Evolutionary conservation across 2,329 filamentous ascomycete genomes (phyloP), one percentile per base, ranked within the genome.

Genomic region (Periglandula ipomoeae): DNA sequence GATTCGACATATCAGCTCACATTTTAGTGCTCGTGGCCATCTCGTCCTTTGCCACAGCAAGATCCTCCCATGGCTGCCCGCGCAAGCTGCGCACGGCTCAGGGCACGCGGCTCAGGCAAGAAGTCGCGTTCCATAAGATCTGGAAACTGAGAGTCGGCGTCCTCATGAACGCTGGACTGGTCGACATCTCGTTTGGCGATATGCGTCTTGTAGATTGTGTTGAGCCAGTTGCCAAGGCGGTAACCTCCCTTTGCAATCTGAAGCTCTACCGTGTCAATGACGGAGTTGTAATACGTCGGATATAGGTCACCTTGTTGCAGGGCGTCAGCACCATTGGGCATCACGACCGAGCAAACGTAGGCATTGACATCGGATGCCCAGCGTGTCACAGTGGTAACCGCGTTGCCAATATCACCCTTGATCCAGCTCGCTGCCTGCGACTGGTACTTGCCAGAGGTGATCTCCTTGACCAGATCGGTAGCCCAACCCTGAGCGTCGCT

Each of bases 201-300:
- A 6, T 50, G 50, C 17, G 47, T 43, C 2, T 38, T 46, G 41
- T 61, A 57, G 19, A 63, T 53, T 44, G 51, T 47, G 50, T 63
- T 62, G 43, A 63, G 50, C 60, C 60, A 63, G 52, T 63, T 61
- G 3, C 52, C 61, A 4, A 63, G 53, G 44, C 62, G 56, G 46
- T 70, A 70, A 0, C 70, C 70, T 46, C 67, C 67, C 60, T 72
- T 72, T 8, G 70, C 67, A 23, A 72, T 69, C 59, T 72, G 70
- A 47, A 70, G 53, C 53, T 66, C 63, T 35, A 73, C 61, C 13
- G 68, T 66, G 9, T 62, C 64, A 47, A 63, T 59, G 15, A 67
- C 69, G 9, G 56, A 59, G 27, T 65, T 64, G 45, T 68, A 69
- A 55, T 72, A 72, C 10, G 55, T 54, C 10, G 66, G 67, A 47